Base-by-base conservation (phyloP, 2,329 filamentous ascomycete genomes). In the Fusarium setosum region DNA sequence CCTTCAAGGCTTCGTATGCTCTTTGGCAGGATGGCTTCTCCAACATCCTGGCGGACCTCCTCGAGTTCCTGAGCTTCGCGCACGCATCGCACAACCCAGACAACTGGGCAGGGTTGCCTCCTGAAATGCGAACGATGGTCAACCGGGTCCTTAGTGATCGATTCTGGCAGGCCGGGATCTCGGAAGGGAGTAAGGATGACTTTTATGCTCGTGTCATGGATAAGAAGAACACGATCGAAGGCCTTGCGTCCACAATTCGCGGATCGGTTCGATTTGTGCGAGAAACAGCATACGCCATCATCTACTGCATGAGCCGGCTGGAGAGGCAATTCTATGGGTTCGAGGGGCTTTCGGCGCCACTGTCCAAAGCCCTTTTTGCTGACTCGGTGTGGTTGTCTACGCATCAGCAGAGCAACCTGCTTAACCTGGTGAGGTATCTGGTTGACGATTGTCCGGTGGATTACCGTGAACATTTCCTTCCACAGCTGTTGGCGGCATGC, bases 101-200 rank as follows among this genome's bases (percentile, higher is more conserved):
- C 18, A 96, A 94, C 73, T 99, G 96, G 95, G 83, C 85, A 10
- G 87, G 90, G 29, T 80, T 97, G 15, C 90, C 94, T 2, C 76
- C 82, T 11, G 93, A 96, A 38, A 90, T 96, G 83, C 90, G 90
- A 59, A 81, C 85, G 6, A 88, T 97, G 51, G 92, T 98, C 35
- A 87, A 89, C 40, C 88, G 92, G 20, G 93, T 98, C 18, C 81
- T 99, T 20, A 97, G 94, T 13, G 96, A 99, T 77, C 87, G 96
- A 21, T 99, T 99, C 76, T 99, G 96, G 96, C 96, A 99, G 82
- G 93, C 94, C 7, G 96, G 96, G 10, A 99, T 99, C 49, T 98
- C 96, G 0, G 92, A 91, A 63, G 96, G 97, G 23, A 98, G 93
- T 71, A 94, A 96, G 75, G 96, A 98, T 64, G 95, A 98, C 59